Evolutionary conservation across 345 rosid genomes (phyloP).

Genomic region (Ceriops zippeliana): DNA sequence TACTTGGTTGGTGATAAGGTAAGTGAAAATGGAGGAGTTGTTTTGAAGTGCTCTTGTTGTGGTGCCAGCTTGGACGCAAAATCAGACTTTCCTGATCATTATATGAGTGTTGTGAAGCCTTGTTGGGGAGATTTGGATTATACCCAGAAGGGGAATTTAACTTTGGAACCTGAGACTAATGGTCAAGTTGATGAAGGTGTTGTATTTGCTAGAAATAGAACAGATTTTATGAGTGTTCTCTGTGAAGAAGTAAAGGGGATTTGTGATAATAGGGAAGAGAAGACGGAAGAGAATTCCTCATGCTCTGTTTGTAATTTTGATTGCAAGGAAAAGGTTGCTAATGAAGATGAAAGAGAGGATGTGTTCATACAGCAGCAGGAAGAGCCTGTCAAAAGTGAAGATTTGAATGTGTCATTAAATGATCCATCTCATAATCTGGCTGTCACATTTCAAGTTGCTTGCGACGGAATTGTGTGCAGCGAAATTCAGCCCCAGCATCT

Average conservation of each 20-base stretch:
- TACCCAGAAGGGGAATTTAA: constrained; percentile 30
- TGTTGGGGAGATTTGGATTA: constrained; percentile 38
- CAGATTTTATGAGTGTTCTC: constrained; percentile 13
- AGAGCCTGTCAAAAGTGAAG: constrained; percentile 25
- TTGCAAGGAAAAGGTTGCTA: constrained; percentile 29
- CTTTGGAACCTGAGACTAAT: constrained; percentile 24
- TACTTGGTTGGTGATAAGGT: constrained; percentile 20
- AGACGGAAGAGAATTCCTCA: constrained; percentile 38
- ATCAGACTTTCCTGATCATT: constrained; percentile 20
- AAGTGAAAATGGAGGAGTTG: constrained; percentile 25
- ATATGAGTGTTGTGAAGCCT: constrained; percentile 32
- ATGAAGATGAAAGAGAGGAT: constrained; percentile 36
- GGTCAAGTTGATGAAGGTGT: constrained; percentile 25
- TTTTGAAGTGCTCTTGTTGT: constrained; percentile 52
- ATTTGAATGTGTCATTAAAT: constrained; percentile 15
- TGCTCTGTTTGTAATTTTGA: constrained; percentile 45
- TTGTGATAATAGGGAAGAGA: constrained; percentile 12
- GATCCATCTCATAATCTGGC: constrained; percentile 17
- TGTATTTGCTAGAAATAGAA: constrained; percentile 20
- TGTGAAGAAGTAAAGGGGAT: constrained; percentile 15
- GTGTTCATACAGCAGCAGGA: constrained; percentile 28
- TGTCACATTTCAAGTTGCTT: constrained; percentile 18
- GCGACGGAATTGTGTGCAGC: constrained; percentile 20
- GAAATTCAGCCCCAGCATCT: constrained; percentile 41
- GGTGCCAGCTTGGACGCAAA: constrained; percentile 38